A percentile compares a stretch with the other conserved stretches of the same genome.
Evolutionary conservation across 2,329 filamentous ascomycete species (phyloP).

Genomic region (Colletotrichum eremochloae): DNA sequence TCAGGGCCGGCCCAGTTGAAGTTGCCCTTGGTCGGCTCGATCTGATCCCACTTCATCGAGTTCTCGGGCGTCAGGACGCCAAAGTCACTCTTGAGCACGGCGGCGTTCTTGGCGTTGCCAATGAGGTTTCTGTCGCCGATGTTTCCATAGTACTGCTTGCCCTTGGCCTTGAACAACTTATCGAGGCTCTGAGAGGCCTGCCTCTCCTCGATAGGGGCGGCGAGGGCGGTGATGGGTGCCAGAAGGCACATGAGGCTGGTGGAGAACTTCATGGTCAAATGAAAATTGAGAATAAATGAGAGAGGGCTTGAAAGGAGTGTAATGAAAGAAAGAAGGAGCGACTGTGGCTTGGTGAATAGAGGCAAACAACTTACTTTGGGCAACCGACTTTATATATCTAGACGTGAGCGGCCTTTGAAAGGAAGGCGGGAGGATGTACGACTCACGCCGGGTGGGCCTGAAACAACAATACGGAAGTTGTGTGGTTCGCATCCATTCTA

Average conservation of each 20-base stretch:
- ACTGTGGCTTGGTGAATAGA: neutral
- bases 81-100: constrained; percentile 54
- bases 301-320: neutral
- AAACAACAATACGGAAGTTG: neutral
- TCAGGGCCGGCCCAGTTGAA: constrained; percentile 53
- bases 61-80: neutral
- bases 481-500: neutral
- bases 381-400: neutral
- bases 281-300: neutral
- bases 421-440: neutral
- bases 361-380: too few relatives aligned
- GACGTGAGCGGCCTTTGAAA: neutral
- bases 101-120: constrained; percentile 52
- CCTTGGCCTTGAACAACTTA: constrained; percentile 68
- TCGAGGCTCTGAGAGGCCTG: constrained; percentile 65
- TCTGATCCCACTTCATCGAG: neutral
- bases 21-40: neutral
- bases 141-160: constrained; percentile 76
- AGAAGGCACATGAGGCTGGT: constrained; percentile 51
- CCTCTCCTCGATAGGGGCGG: constrained; percentile 50
- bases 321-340: neutral
- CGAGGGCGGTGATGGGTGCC: constrained; percentile 53
- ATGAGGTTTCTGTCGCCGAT: constrained; percentile 68
- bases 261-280: constrained; percentile 43
- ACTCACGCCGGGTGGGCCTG: neutral